phyloP scores from a whole-genome alignment of 768 basidiomycete genomes.

The Boletus edulis region DNA sequence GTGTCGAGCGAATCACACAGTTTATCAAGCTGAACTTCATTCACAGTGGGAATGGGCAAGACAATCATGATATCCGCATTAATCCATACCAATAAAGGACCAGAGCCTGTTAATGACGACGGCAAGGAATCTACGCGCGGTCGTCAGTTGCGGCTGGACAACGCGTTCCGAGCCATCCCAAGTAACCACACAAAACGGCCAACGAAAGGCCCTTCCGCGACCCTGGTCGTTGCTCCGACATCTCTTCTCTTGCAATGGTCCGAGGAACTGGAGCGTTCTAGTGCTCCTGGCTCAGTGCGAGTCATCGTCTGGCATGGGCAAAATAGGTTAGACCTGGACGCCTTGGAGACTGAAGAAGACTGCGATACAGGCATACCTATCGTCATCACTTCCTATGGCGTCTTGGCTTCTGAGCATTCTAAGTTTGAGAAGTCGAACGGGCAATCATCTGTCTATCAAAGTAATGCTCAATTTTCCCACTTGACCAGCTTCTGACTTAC shows the following conservation, averaged over 20 bases:
- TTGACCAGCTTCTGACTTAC: slow-evolving; percentile 5
- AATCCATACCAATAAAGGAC: slow-evolving; percentile 71
- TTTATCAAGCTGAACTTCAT: slow-evolving; percentile 4
- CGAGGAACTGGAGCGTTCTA: slow-evolving; percentile 86
- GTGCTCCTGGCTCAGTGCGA: slow-evolving; percentile 63
- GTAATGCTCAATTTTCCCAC: slow-evolving; percentile 36
- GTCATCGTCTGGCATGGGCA: slow-evolving; percentile 86
- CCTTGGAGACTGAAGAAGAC: slow-evolving; percentile 54
- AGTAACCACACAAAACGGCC: slow-evolving; percentile 30
- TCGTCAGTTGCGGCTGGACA: slow-evolving; percentile 62
- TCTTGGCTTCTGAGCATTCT: slow-evolving; percentile 83
- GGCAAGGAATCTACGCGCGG: slow-evolving; percentile 35
- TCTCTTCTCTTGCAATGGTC: slow-evolving; percentile 91
- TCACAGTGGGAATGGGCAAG: slow-evolving; percentile 91
- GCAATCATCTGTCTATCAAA: slow-evolving; percentile 67
- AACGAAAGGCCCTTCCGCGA: slow-evolving; percentile 50
- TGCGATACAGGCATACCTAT: slow-evolving; percentile 57
- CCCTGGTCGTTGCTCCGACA: slow-evolving; percentile 90
- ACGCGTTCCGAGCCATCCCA: slow-evolving; percentile 52
- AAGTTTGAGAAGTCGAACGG: slow-evolving; percentile 56
- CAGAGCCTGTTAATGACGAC: slow-evolving; percentile 37
- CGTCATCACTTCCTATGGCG: slow-evolving; percentile 92
- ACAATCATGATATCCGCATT: slow-evolving; percentile 92
- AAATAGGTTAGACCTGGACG: slow-evolving; percentile 72
- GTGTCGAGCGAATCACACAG: slow-evolving; percentile 15